A percentile compares a stretch with the other conserved stretches of the same genome.
These are phyloP conservation scores for Phytopythium oedochilum DNA, from an alignment of 352 stramenopile species.

Conservation along the genomic window DNA sequence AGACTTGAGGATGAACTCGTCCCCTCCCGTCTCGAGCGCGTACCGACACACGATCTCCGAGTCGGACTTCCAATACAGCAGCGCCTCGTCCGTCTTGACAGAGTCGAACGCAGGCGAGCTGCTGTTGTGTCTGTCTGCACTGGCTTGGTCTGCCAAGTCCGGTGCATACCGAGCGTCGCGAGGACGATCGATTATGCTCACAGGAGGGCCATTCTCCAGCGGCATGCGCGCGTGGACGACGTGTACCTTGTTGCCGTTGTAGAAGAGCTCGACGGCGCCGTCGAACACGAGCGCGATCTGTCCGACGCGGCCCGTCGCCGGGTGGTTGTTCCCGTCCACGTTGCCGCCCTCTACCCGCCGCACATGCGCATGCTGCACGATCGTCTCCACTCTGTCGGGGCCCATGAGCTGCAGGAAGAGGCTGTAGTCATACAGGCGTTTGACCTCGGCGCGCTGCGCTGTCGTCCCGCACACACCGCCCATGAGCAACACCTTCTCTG, in stretches of 20 bases:
- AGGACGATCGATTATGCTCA: conserved; percentile 6
- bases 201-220: conserved; percentile 1
- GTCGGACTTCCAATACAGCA: conserved; percentile 62
- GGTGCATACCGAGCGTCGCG: conserved; percentile 1
- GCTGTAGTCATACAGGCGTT: conserved; percentile 45
- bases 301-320: conserved; percentile 19
- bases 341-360: conserved; percentile 29
- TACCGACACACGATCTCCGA: conserved; percentile 62
- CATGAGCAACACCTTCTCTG: conserved; percentile 23
- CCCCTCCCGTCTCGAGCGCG: conserved; percentile 41
- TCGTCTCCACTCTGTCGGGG: conserved; percentile 36
- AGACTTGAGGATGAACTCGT: conserved; percentile 66
- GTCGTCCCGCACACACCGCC: conserved; percentile 43
- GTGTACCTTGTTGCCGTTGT: conserved; percentile 33
- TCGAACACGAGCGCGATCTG: conserved; percentile 54
- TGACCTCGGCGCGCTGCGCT: conserved; percentile 29
- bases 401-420: conserved; percentile 64
- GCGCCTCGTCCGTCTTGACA: conserved; percentile 35
- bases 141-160: neutral
- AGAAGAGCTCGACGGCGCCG: conserved; percentile 43
- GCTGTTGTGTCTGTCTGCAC: conserved; percentile 10
- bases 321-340: conserved; percentile 1
- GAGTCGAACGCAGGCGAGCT: conserved; percentile 1
- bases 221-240: conserved; percentile 29
- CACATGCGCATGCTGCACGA: conserved; percentile 43